Conservation (phyloP, 2,329 filamentous ascomycete species). For the Pestalotiopsis sp. region DNA sequence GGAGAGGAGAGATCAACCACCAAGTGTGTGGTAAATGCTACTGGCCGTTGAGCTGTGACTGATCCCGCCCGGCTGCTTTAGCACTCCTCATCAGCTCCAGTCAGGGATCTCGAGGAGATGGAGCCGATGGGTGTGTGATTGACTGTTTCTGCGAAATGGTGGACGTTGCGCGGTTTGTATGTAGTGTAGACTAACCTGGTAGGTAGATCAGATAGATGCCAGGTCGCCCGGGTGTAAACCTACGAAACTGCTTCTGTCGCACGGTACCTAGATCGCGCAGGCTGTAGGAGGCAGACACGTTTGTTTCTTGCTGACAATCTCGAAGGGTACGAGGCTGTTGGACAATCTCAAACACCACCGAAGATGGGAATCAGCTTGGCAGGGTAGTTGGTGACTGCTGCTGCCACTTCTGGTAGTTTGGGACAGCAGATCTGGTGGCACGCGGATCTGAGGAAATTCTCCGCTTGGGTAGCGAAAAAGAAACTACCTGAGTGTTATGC, state of each 20-base stretch:
- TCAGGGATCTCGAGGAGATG: not conserved
- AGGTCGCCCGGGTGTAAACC: not conserved
- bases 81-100: not conserved
- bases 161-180: not conserved
- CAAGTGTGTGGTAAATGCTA: not conserved
- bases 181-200: no score
- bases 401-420: not conserved
- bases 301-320: not conserved
- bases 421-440: not conserved
- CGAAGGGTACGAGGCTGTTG: not conserved
- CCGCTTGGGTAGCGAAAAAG: slow-evolving; percentile 1
- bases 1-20: not conserved
- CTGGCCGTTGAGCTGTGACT: not conserved
- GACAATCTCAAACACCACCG: not conserved
- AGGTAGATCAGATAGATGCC: no score
- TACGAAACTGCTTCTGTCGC: not conserved
- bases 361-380: not conserved
- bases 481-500: not conserved
- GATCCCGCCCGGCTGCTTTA: not conserved
- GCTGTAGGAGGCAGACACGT: not conserved
- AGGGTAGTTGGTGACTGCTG: not conserved
- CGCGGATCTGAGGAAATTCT: not conserved
- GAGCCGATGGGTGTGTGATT: not conserved
- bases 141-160: not conserved
- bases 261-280: not conserved